These are phyloP conservation scores for Citropsis articulata DNA, from an alignment of 345 rosid genomes.

Conservation along the genomic window DNA sequence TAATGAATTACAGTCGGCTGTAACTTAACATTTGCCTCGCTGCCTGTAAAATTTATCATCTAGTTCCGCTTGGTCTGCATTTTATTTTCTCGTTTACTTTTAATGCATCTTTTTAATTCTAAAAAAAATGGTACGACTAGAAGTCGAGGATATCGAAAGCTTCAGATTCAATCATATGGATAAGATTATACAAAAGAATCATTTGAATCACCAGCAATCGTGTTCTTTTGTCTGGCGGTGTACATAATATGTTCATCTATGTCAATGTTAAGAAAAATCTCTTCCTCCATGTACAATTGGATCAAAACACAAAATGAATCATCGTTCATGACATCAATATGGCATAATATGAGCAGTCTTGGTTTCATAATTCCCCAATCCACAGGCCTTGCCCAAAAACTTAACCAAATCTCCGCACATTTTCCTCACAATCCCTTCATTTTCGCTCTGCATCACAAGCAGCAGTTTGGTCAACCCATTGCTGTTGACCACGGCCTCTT, in stretches of 20 bases:
- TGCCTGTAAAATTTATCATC: too few species aligned
- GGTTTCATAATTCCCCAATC: constrained; percentile 31
- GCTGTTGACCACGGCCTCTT: constrained; percentile 33
- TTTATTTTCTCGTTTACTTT: too few species aligned
- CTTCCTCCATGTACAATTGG: too few species aligned
- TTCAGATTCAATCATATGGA: background rate
- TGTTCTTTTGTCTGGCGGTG: background rate
- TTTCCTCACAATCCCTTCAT: constrained; percentile 34
- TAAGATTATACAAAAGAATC: background rate
- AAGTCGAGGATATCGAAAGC: background rate
- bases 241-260: background rate
- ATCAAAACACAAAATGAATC: background rate
- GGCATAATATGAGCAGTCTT: constrained; percentile 50
- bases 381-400: constrained; percentile 31
- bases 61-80: too few species aligned
- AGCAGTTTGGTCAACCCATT: constrained; percentile 44
- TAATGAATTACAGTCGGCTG: too few species aligned
- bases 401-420: constrained; percentile 49
- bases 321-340: constrained; percentile 18
- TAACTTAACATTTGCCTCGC: too few species aligned
- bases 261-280: background rate
- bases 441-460: constrained; percentile 49
- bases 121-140: background rate
- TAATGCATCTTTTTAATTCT: too few species aligned
- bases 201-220: background rate